A percentile compares a stretch with the other conserved stretches of the same genome.
phyloP scores from a whole-genome alignment of 768 basidiomycete species.

The Hericium rajendrae region DNA sequence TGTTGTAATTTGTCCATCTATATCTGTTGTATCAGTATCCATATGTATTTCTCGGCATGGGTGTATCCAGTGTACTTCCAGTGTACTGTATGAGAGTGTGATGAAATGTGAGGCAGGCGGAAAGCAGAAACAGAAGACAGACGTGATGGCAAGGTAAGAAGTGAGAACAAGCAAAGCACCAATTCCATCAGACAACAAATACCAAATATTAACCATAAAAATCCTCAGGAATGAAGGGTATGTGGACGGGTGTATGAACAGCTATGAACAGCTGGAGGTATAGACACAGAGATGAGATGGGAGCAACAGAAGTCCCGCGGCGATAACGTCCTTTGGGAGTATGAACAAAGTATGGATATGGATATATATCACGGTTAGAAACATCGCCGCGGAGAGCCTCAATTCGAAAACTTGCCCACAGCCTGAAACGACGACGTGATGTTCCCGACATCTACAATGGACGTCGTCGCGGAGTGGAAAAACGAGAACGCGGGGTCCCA shows the following conservation, averaged over 20 bases:
- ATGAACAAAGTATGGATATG: background rate
- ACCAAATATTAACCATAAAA: background rate
- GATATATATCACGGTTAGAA: background rate
- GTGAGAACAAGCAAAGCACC: background rate
- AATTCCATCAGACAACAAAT: background rate
- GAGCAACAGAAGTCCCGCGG: background rate
- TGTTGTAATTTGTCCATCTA: background rate
- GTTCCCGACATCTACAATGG: slow-evolving; percentile 28
- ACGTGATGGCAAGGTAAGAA: background rate
- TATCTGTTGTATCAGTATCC: background rate
- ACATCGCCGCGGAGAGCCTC: background rate
- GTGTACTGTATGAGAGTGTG: background rate
- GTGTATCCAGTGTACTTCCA: background rate
- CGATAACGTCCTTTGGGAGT: too few relatives aligned
- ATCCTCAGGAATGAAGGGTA: background rate
- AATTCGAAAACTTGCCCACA: slow-evolving; percentile 14
- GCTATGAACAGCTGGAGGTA: too few relatives aligned
- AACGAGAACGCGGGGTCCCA: slow-evolving; percentile 36
- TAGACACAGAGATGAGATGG: background rate
- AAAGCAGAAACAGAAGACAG: slow-evolving; percentile 7
- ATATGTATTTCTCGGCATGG: background rate
- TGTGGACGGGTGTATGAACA: background rate
- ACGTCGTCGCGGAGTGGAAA: slow-evolving; percentile 19
- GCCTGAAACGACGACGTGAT: slow-evolving; percentile 34
- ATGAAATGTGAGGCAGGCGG: background rate